phyloP scores from a whole-genome alignment of 1,284 basidiomycete genomes.

The Ustilago tritici region DNA sequence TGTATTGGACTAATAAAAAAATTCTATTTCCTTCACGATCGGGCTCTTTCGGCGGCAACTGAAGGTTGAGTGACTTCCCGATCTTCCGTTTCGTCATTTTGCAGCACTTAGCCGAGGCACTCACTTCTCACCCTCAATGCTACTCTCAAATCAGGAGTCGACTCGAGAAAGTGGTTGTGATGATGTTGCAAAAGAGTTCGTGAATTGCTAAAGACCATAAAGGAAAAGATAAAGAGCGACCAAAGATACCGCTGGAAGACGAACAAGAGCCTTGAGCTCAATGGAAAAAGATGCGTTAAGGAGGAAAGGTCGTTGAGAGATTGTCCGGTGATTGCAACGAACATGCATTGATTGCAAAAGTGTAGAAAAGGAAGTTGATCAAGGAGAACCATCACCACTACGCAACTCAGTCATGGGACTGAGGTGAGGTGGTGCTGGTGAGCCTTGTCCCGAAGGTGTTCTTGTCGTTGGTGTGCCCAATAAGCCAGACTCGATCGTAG shows the following conservation, averaged over 20 bases:
- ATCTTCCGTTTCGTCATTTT: constrained; percentile 18
- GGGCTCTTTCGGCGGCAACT: constrained; percentile 2
- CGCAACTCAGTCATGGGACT: constrained; percentile 38
- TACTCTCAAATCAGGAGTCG: no score
- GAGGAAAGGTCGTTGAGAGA: neutral
- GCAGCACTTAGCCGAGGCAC: neutral
- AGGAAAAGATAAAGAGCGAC: constrained; percentile 9
- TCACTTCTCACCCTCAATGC: neutral
- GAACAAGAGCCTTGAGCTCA: neutral
- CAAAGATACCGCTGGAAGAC: neutral
- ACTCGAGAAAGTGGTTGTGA: no score
- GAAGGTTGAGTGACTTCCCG: neutral
- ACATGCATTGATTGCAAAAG: neutral
- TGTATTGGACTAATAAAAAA: constrained; percentile 6
- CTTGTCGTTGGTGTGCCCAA: constrained; percentile 28
- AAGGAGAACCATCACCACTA: constrained; percentile 17
- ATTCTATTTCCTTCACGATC: constrained; percentile 21
- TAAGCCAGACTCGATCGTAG: constrained; percentile 25
- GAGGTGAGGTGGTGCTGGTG: constrained; percentile 34
- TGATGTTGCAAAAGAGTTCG: neutral
- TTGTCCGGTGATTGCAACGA: neutral
- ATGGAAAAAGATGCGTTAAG: neutral
- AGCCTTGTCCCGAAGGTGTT: constrained; percentile 40
- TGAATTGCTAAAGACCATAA: constrained; percentile 3
- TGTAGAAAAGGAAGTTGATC: neutral